Conservation (phyloP, 2,329 filamentous ascomycete species). For the Calonectria pteridis region DNA sequence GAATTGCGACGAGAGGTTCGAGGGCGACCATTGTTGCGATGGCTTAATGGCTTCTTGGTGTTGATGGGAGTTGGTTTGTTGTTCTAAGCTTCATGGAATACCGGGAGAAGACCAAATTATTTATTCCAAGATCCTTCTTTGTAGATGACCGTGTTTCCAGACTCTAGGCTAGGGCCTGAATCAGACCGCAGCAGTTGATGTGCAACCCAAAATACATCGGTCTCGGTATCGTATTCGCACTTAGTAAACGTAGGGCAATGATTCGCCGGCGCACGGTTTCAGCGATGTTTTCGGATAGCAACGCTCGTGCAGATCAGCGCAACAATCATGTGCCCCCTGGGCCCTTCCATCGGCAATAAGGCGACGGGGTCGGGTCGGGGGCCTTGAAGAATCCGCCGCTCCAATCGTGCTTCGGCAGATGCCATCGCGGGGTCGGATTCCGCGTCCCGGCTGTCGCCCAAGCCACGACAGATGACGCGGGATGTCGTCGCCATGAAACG, state of each 20-base stretch:
- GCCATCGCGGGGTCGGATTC: not conserved
- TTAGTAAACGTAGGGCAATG: not conserved
- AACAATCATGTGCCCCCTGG: not conserved
- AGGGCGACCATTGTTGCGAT: slow-evolving; percentile 13
- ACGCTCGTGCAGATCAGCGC: not conserved
- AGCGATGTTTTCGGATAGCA: not conserved
- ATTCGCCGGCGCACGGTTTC: not conserved
- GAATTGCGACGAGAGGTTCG: not conserved
- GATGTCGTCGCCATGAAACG: not conserved
- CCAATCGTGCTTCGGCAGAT: not conserved
- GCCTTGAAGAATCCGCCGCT: not conserved
- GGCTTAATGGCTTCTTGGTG: not conserved
- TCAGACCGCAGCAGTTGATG: not conserved
- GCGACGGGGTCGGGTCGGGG: not conserved
- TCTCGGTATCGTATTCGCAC: slow-evolving; percentile 21
- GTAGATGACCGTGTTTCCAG: not conserved
- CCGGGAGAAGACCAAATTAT: not conserved
- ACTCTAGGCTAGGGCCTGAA: not conserved
- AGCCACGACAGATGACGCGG: not conserved
- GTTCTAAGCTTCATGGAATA: not conserved
- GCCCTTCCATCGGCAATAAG: not conserved
- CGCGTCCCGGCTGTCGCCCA: not conserved
- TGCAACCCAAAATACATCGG: slow-evolving; percentile 1
- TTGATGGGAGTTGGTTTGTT: not conserved
- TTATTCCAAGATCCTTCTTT: not conserved